A percentile compares a stretch with the other conserved stretches of the same genome.
Conservation (phyloP, 345 rosid species). For the Eucalyptus marginata region DNA sequence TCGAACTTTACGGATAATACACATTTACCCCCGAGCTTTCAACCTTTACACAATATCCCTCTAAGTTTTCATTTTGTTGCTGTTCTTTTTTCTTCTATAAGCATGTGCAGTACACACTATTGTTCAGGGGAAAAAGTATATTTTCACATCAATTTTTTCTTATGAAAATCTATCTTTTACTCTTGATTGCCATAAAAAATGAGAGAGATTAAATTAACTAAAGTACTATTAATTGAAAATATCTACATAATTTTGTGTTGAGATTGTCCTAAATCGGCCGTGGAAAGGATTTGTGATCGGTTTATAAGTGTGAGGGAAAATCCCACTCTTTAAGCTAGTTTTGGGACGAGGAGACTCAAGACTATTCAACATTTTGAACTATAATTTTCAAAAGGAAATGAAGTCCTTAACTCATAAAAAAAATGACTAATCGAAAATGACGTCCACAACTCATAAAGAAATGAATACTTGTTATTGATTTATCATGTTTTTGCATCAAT, state of each 20-base stretch:
- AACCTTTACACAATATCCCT: not conserved
- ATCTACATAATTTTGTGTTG: not conserved
- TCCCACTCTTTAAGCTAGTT: accelerated
- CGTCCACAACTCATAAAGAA: too few relatives aligned
- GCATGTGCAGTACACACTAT: not conserved
- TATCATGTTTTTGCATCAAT: not conserved
- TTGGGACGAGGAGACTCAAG: too few relatives aligned
- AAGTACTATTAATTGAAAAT: not conserved
- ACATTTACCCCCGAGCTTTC: not conserved
- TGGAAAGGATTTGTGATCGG: accelerated
- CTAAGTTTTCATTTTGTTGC: not conserved
- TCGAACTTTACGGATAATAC: not conserved
- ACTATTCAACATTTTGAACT: not conserved
- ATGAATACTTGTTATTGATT: not conserved
- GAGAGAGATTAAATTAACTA: not conserved
- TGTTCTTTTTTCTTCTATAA: not conserved
- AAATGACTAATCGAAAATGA: not conserved
- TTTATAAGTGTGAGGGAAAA: too few relatives aligned
- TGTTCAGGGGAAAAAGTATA: not conserved
- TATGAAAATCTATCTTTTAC: not conserved
- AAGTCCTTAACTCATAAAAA: not conserved
- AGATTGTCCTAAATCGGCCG: too few relatives aligned
- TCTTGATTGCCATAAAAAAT: not conserved
- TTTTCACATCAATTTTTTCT: not conserved
- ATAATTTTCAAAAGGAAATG: not conserved